A percentile compares a stretch with the other conserved stretches of the same genome.
These are phyloP conservation scores for Funneliformis caledonium DNA, from an alignment of 371 early-diverging fungal species.

Conservation along the genomic window DNA sequence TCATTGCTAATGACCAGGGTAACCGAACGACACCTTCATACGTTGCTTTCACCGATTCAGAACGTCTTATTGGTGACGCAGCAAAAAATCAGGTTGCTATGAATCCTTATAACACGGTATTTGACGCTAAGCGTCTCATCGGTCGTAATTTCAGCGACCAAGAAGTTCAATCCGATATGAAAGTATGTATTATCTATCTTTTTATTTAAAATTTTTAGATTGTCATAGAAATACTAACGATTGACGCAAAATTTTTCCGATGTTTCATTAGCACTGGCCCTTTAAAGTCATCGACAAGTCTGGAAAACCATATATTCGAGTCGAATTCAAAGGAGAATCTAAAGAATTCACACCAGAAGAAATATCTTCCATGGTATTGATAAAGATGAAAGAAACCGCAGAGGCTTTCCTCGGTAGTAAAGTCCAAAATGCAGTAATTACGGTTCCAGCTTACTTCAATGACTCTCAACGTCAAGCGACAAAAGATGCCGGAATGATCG, in stretches of 20 bases:
- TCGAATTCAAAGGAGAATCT: conserved; percentile 79
- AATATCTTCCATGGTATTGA: conserved; percentile 90
- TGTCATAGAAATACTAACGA: no score
- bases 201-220: background rate
- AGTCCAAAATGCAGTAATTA: conserved; percentile 90
- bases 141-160: conserved; percentile 85
- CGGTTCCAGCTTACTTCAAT: conserved; percentile 96
- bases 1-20: conserved; percentile 96
- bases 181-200: conserved; percentile 55
- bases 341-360: conserved; percentile 89
- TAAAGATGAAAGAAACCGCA: conserved; percentile 92
- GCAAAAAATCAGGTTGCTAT: conserved; percentile 78
- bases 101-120: conserved; percentile 90
- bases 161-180: conserved; percentile 85
- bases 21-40: conserved; percentile 97
- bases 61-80: conserved; percentile 93
- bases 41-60: conserved; percentile 88
- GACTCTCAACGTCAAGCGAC: conserved; percentile 99
- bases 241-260: background rate
- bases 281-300: conserved; percentile 50
- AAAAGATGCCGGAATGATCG: conserved; percentile 96
- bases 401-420: conserved; percentile 84
- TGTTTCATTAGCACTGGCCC: conserved; percentile 34
- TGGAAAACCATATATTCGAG: conserved; percentile 79
- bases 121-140: conserved; percentile 95